Base-by-base conservation (phyloP, 441 rosid species). In the Arabidopsis lyrata region DNA sequence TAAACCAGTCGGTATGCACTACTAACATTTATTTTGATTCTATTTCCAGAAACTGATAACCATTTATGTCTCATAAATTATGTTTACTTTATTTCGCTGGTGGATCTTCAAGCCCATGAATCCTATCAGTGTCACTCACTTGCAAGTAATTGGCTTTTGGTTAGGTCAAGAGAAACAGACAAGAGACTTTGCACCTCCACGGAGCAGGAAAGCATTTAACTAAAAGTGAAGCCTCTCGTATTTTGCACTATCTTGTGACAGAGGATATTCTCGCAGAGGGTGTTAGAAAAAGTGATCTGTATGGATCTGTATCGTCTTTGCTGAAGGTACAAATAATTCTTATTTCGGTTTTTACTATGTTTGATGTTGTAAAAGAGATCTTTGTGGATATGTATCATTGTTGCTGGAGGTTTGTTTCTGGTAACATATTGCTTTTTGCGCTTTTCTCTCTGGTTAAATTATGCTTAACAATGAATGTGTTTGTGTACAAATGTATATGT, bases 231-330 rank as follows among this genome's bases (percentile, higher is more conserved):
- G 96, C 90, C 57, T 91, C 91, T 45, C 90, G 96, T 52, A 62
- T 94, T 77, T 53, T 94, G 76, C 92, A 90, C 12, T 88, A 90
- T 83, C 95, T 94, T 57, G 96, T 91, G 47, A 87, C 84, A 15
- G 90, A 87, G 61, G 93, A 91, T 72, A 82, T 85, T 77, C 96
- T 94, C 61, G 72, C 73, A 62, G 98, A 91, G 81, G 97, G 86
- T 34, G 92, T 91, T 60, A 90, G 88, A 86, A 94, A 93, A 85
- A 93, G 97, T 82, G 98, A 93, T 69, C 13, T 86, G 69, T 91
- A 90, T 72, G 97, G 98, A 78, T 86, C 95, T 77, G 87, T 93
- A 44, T 91, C 97, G 58, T 90, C 98, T 14, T 82, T 90, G 38
- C 68, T 91, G 49, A 93, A 91, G 98, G 97, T 91, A 76, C 55